Evolutionary conservation across 176 grass and related monocot species (phyloP).

Genomic region (Olyra latifolia): DNA sequence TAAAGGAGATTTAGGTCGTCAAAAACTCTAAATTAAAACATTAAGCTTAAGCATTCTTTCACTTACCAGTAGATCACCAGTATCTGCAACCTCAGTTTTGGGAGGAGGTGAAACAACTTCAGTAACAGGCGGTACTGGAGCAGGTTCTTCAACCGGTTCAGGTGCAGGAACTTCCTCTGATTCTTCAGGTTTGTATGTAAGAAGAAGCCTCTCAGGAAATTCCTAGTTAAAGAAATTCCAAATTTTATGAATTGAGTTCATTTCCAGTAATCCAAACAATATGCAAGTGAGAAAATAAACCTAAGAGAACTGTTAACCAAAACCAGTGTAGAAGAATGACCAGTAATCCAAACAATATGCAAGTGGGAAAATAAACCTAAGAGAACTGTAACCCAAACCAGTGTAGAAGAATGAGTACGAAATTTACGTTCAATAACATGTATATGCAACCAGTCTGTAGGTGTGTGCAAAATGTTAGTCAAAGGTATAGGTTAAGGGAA

Average conservation of each 20-base stretch:
- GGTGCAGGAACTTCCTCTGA: slow-evolving; percentile 53
- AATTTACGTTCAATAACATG: not conserved
- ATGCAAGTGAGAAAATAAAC: not conserved
- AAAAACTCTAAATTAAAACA: not conserved
- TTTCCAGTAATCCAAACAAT: not conserved
- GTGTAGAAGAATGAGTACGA: not conserved
- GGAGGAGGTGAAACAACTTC: slow-evolving; percentile 59
- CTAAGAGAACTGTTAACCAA: not conserved
- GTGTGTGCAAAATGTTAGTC: not conserved
- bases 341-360: not conserved
- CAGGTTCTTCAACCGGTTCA: slow-evolving; percentile 56
- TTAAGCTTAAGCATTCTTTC: not conserved
- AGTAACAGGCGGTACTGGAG: slow-evolving; percentile 25
- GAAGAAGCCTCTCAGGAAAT: slow-evolving; percentile 93
- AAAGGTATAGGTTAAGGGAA: not conserved
- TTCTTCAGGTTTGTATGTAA: slow-evolving; percentile 91
- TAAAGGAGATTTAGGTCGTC: slow-evolving; percentile 20
- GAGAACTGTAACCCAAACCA: not conserved
- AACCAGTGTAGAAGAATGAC: not conserved
- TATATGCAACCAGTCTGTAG: not conserved
- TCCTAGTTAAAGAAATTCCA: slow-evolving; percentile 55
- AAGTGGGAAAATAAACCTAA: not conserved
- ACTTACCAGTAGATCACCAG: slow-evolving; percentile 87
- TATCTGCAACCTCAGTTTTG: slow-evolving; percentile 41
- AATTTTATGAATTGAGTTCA: not conserved